Evolutionary conservation across 176 grass and related monocot genomes (phyloP), one percentile per base, ranked within the genome.

Genomic region (Neostapfia colusana): DNA sequence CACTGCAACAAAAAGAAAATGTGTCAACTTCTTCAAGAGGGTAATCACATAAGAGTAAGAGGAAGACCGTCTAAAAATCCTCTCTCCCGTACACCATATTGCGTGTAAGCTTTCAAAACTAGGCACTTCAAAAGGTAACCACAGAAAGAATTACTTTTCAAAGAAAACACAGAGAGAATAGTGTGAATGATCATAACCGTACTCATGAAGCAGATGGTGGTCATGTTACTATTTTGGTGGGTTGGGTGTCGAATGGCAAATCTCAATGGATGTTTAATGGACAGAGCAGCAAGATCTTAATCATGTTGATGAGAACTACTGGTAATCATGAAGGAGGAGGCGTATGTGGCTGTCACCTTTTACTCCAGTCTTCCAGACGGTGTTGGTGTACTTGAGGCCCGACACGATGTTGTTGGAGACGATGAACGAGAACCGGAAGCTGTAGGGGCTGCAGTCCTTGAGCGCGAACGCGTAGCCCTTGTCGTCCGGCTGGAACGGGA

Each of bases 381-480:
- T 96, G 70, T 92, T 90, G 61, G 89, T 92, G 79, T 92, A 96
- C 62, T 91, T 91, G 79, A 96, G 93, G 14, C 93, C 93, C 0
- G 93, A 96, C 23, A 96, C 93, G 44, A 96, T 96, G 75, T 96
- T 96, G 78, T 96, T 96, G 72, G 79, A 83, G 65, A 92, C 93
- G 7, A 70, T 64, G 79, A 96, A 89, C 6, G 80, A 81, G 89
- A 96, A 96, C 20, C 90, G 90, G 75, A 96, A 91, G 82, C 84
- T 86, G 75, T 92, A 96, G 79, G 73, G 61, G 87, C 93, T 92
- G 50, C 89, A 89, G 60, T 96, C 93, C 88, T 96, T 96, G 46
- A 96, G 89, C 7, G 75, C 87, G 54, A 96, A 96, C 11, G 90
- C 93, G 68, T 81, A 87, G 49, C 84, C 84, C 75, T 96, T 96